Conservation (phyloP, 805 yeast species). For the Grigorovia transvaalensis region DNA sequence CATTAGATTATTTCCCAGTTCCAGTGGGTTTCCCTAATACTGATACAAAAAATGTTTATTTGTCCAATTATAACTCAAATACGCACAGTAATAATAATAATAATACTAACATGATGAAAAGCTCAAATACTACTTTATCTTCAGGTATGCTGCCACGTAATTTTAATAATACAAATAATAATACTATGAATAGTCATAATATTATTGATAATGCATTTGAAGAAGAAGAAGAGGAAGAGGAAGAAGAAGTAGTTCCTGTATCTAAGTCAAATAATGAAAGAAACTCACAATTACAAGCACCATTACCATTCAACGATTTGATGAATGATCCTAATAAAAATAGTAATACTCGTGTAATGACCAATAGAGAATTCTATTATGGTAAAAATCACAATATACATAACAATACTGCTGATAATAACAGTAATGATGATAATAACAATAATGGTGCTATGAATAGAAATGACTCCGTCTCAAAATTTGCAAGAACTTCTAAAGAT, state of each 20-base stretch:
- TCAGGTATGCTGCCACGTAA: neutral
- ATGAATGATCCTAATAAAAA: neutral
- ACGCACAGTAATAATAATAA: neutral
- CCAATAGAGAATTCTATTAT: constrained; percentile 19
- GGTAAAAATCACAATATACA: neutral
- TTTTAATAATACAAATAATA: neutral
- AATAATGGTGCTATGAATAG: constrained; percentile 4
- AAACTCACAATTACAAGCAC: constrained; percentile 3
- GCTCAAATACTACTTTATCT: neutral
- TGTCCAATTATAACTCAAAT: neutral
- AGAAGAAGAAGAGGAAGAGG: constrained; percentile 4
- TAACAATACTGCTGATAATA: constrained; percentile 2
- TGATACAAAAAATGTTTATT: neutral
- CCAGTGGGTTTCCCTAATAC: constrained; percentile 23
- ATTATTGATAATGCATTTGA: neutral
- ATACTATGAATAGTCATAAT: neutral
- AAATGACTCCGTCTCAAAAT: constrained; percentile 1
- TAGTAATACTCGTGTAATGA: constrained; percentile 13
- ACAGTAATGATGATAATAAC: constrained; percentile 4
- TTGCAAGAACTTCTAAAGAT: neutral
- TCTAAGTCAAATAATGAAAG: constrained; percentile 5
- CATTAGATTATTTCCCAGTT: constrained; percentile 53
- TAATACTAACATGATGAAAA: neutral
- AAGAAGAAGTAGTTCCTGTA: constrained; percentile 9
- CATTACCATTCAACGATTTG: constrained; percentile 2